Percentiles rank a stretch among this genome's conserved stretches.
Conservation (phyloP, 2,329 filamentous ascomycete genomes). For the Penicillium sclerotiorum region DNA sequence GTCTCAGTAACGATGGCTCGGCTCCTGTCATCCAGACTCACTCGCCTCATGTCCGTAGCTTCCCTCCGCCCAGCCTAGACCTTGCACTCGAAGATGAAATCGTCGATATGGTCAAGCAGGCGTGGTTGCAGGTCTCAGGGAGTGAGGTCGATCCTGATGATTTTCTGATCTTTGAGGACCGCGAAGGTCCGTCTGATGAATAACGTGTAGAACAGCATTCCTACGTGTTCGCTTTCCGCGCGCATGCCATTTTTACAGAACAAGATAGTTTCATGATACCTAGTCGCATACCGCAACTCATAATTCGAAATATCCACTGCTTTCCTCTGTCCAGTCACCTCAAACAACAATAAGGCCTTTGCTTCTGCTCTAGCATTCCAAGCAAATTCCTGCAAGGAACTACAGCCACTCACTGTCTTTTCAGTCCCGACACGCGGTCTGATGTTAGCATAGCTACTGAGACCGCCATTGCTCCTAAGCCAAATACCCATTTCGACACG, state of each 20-base stretch:
- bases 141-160: constrained; percentile 52
- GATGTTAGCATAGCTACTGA: constrained; percentile 8
- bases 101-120: constrained; percentile 66
- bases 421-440: neutral
- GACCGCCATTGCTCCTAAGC: constrained; percentile 13
- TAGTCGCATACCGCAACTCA: too few relatives aligned
- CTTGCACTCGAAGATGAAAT: constrained; percentile 74
- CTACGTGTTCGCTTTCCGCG: neutral
- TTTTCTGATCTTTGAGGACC: constrained; percentile 80
- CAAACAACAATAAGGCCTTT: too few relatives aligned
- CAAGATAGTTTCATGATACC: constrained; percentile 5
- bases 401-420: too few relatives aligned
- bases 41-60: constrained; percentile 54
- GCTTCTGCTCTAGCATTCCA: too few relatives aligned
- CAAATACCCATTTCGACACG: constrained; percentile 15
- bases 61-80: constrained; percentile 64
- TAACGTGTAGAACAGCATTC: constrained; percentile 23
- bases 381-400: too few relatives aligned
- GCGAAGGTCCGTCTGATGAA: constrained; percentile 64
- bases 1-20: constrained; percentile 17
- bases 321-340: too few relatives aligned
- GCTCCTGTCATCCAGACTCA: constrained; percentile 20
- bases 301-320: too few relatives aligned
- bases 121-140: constrained; percentile 69
- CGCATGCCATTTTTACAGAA: neutral